Base-by-base conservation (phyloP, 371 early-diverging fungal species). In the Synchytrium microbalum region DNA sequence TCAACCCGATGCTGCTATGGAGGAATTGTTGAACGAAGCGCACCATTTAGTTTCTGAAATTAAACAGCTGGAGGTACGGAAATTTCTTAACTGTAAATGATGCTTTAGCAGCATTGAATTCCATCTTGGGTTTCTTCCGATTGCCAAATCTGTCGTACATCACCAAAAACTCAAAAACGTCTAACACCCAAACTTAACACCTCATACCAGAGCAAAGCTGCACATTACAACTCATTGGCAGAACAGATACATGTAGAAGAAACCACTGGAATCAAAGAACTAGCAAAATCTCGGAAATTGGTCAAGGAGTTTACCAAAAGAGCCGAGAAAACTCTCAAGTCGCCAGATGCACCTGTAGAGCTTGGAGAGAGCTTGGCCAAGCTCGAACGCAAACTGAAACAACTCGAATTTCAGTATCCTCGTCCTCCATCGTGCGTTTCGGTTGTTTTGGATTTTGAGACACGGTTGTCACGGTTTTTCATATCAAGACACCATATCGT, bases 221-320 rank as follows among this genome's bases (percentile, higher is more conserved):
- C 68, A 29, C 32, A 65, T 52, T 71, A 66, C 70, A 69, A 74
- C 57, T 56, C 59, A 28, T 68, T 74, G 2, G 75, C 72, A 2
- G 60, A 63, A 38, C 67, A 74, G 66, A 64, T 74, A 54, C 64
- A 65, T 55, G 29, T 64, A 25, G 67, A 65, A 38, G 75, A 74
- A 58, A 59, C 58, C 3, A 64, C 61, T 2, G 69, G 72, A 57
- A 54, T 69, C 1, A 68, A 71, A 31, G 75, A 74, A 28, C 62
- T 74, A 19, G 60, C 52, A 10, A 63, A 61, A 26, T 59, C 64
- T 23, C 58, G 64, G 2, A 64, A 60, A 30, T 24, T 30, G 19
- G 64, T 69, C 10, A 31, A 59, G 23, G 55, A 23, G 24, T 68
- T 64, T 61, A 28, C 67, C 53, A 61, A 25, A 13, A 31, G 3